Percentiles rank a stretch among this genome's conserved stretches.
Conservation (phyloP, 179 eudicot genomes). For the Carnegiea gigantea region DNA sequence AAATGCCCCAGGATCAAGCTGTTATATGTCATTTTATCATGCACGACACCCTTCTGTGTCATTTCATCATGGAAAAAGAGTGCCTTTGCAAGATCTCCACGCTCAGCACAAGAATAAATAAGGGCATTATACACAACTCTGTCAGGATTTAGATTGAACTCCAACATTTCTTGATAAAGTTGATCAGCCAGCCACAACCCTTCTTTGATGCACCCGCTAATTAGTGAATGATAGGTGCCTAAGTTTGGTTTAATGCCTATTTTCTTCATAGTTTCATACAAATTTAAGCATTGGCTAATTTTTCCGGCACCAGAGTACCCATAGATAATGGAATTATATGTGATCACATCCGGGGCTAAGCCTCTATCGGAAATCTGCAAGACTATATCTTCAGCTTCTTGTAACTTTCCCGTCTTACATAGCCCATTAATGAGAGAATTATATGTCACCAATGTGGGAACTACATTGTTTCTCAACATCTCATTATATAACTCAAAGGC, state of each 20-base stretch:
- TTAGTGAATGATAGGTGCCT: constrained; percentile 62
- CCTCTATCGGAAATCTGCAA: constrained; percentile 42
- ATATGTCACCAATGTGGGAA: constrained; percentile 67
- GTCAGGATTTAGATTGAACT: constrained; percentile 52
- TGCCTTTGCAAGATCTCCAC: constrained; percentile 53
- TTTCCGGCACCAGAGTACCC: constrained; percentile 52
- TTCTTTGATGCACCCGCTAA: constrained; percentile 36
- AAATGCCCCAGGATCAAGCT: constrained; percentile 54
- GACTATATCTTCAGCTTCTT: constrained; percentile 63
- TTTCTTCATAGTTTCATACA: constrained; percentile 60
- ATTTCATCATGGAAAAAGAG: constrained; percentile 46
- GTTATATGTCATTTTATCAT: constrained; percentile 70
- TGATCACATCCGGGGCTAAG: constrained; percentile 60
- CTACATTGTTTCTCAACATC: constrained; percentile 47
- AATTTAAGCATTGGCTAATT: constrained; percentile 41
- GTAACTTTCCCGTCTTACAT: constrained; percentile 58
- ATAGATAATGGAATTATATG: constrained; percentile 63
- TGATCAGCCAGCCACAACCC: constrained; percentile 42
- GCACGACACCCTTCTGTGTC: constrained; percentile 43
- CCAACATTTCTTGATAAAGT: constrained; percentile 56
- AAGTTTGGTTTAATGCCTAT: constrained; percentile 61
- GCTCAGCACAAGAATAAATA: constrained; percentile 51
- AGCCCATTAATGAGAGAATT: constrained; percentile 66
- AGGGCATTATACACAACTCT: constrained; percentile 59
- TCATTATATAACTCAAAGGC: constrained; percentile 53